Base-by-base conservation (phyloP, 2,329 filamentous ascomycete genomes). In the Colletotrichum agaves region DNA sequence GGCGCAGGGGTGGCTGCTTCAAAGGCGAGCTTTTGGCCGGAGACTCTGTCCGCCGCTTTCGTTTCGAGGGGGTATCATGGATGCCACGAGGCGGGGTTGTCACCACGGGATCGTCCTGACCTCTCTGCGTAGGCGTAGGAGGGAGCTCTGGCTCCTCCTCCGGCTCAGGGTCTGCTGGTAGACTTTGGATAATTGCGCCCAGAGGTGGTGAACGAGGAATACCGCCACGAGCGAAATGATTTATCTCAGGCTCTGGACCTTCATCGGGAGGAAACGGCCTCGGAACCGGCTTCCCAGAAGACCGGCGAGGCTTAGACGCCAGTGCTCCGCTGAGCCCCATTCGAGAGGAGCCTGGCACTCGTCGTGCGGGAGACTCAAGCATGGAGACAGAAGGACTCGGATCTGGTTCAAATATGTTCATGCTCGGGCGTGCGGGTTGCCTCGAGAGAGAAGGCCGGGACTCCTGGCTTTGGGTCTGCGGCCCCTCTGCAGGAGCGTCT, bases 141-240 rank as follows among this genome's bases (percentile, higher is more conserved):
- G 90, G 90, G 5, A 92, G 81, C 53, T 91, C 88, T 1, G 89
- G 89, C 72, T 92, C 88, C 15, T 72, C 33, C 12, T 59, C 64
- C 1, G 59, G 67, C 55, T 56, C 65, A 44, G 66, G 53, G 27
- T 50, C 21, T 4, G 46, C 27, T 0, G 63, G 63, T 52, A 39
- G 33, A 31, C 61, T 59, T 19, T 49, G 21, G 13, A 50, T 33
- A 10, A 46, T 23, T 4, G n/a, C 71, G 50, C 49, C 71, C 17
- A 68, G 77, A n/a, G 72, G 79, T 31, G 72, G 81, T 31, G 74
- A 78, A 33, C 80, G 78, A 7, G 77, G 77, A 23, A 81, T 63
- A 1, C 72, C 73, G 8, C 78, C 76, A 2, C 80, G 75, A 4
- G 76, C 74, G 35, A 85, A 82, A 0, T 81, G 82, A 35, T 82